phyloP scores from a whole-genome alignment of 2,329 filamentous ascomycete species.

The Didymella sp. region DNA sequence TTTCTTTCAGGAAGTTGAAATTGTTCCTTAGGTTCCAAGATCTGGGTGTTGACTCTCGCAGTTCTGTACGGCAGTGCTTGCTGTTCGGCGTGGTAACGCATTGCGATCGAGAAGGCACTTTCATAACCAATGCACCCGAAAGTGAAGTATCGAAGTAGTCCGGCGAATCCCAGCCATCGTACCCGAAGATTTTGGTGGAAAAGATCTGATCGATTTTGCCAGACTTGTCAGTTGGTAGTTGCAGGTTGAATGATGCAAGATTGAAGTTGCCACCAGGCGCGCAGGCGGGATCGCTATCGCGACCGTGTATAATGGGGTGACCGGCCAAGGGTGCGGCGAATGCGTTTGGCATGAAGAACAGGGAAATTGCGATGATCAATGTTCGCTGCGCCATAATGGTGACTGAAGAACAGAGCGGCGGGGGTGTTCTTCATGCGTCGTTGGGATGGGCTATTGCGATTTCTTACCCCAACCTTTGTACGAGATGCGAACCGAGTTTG shows the following conservation, averaged over 20 bases:
- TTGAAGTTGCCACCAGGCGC: conserved; percentile 33
- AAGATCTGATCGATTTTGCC: conserved; percentile 42
- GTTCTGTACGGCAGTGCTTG: conserved; percentile 54
- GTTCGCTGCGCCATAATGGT: neutral
- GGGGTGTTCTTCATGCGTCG: neutral
- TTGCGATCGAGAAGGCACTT: conserved; percentile 49
- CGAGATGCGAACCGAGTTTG: neutral
- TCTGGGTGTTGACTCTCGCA: conserved; percentile 46
- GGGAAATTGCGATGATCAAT: neutral
- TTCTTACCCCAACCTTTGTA: neutral
- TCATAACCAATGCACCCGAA: conserved; percentile 50
- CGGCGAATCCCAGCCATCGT: conserved; percentile 42
- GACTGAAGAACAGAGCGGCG: neutral
- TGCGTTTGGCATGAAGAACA: neutral
- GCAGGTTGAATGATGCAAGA: conserved; percentile 43
- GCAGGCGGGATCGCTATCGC: conserved; percentile 12
- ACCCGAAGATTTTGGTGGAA: conserved; percentile 44
- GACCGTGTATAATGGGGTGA: neutral
- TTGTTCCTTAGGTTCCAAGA: conserved; percentile 47
- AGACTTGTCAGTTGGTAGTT: conserved; percentile 48
- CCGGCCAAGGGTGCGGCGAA: neutral
- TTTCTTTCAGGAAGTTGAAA: conserved; percentile 46
- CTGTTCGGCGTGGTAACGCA: conserved; percentile 53
- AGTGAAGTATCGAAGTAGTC: conserved; percentile 45
- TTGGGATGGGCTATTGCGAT: neutral